Evolutionary conservation across 2,329 filamentous ascomycete species (phyloP).

Genomic region (Pochonia chlamydosporia): DNA sequence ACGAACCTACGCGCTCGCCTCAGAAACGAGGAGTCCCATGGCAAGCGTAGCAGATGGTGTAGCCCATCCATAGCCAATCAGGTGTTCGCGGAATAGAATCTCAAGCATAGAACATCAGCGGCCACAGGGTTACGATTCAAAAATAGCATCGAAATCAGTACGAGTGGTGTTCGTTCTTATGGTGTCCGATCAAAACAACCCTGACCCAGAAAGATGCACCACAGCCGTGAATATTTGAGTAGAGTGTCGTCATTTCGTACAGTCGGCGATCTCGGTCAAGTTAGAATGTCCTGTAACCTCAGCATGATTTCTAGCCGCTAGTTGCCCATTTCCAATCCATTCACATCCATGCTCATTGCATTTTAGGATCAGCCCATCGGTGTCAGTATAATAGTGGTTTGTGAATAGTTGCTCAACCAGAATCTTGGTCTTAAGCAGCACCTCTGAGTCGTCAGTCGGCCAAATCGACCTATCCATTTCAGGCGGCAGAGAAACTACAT

Average conservation of each 20-base stretch:
- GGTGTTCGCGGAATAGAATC: too few relatives aligned
- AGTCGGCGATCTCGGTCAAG: constrained; percentile 63
- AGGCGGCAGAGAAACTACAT: constrained; percentile 52
- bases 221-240: constrained; percentile 62
- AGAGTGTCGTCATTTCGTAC: constrained; percentile 75
- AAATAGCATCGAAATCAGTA: constrained; percentile 33
- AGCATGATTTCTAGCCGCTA: constrained; percentile 57
- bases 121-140: constrained; percentile 21
- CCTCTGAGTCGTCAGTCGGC: constrained; percentile 50
- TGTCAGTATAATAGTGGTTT: constrained; percentile 84
- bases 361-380: constrained; percentile 68
- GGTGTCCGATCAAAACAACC: constrained; percentile 56
- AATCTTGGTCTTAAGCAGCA: constrained; percentile 62
- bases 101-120: too few relatives aligned
- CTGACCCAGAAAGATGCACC: constrained; percentile 60
- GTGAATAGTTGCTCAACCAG: constrained; percentile 60
- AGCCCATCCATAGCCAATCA: too few relatives aligned
- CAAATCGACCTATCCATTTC: constrained; percentile 67
- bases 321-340: constrained; percentile 62
- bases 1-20: too few relatives aligned
- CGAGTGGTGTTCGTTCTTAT: constrained; percentile 58
- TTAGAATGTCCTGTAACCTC: constrained; percentile 53
- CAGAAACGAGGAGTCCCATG: too few relatives aligned
- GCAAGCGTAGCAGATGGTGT: too few relatives aligned
- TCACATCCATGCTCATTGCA: constrained; percentile 64